Evolutionary conservation across 2,329 filamentous ascomycete genomes (phyloP).

Genomic region (Botrytis fabae): DNA sequence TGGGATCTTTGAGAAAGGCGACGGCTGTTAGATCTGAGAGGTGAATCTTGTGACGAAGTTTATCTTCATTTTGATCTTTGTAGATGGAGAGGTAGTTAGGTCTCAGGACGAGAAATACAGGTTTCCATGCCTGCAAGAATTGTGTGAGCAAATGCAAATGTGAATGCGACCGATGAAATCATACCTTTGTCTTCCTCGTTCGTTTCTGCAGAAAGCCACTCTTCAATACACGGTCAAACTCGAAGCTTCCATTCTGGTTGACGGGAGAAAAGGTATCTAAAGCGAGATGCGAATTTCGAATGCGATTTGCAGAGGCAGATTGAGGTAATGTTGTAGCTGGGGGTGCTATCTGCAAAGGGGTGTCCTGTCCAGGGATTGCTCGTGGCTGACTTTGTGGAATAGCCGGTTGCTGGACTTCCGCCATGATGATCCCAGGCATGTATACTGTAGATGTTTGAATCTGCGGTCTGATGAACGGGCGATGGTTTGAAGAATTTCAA

Average conservation of each 20-base stretch:
- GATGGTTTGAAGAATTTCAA: neutral
- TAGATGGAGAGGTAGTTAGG: slow-evolving; percentile 91
- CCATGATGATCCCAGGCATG: slow-evolving; percentile 30
- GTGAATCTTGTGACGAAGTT: slow-evolving; percentile 83
- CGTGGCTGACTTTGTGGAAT: slow-evolving; percentile 32
- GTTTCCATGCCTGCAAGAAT: slow-evolving; percentile 74
- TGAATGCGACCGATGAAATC: neutral
- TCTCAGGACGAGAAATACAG: slow-evolving; percentile 83
- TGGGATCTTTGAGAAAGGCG: slow-evolving; percentile 83
- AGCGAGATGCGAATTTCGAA: slow-evolving; percentile 47
- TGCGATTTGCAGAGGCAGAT: slow-evolving; percentile 32
- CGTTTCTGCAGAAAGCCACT: slow-evolving; percentile 83
- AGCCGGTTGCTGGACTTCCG: slow-evolving; percentile 29
- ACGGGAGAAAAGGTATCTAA: slow-evolving; percentile 77
- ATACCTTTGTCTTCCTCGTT: slow-evolving; percentile 89
- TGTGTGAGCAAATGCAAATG: slow-evolving; percentile 15
- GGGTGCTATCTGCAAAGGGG: slow-evolving; percentile 32
- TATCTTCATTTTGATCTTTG: slow-evolving; percentile 86
- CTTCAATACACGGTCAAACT: slow-evolving; percentile 92
- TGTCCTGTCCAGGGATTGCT: slow-evolving; percentile 33
- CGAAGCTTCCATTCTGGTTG: slow-evolving; percentile 92
- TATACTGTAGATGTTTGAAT: neutral
- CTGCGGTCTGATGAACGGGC: neutral
- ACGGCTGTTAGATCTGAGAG: slow-evolving; percentile 90
- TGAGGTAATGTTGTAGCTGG: slow-evolving; percentile 30